Evolutionary conservation across 305 asterid genomes (phyloP), one percentile per base, ranked within the genome.

Genomic region (Ilex paraguariensis): DNA sequence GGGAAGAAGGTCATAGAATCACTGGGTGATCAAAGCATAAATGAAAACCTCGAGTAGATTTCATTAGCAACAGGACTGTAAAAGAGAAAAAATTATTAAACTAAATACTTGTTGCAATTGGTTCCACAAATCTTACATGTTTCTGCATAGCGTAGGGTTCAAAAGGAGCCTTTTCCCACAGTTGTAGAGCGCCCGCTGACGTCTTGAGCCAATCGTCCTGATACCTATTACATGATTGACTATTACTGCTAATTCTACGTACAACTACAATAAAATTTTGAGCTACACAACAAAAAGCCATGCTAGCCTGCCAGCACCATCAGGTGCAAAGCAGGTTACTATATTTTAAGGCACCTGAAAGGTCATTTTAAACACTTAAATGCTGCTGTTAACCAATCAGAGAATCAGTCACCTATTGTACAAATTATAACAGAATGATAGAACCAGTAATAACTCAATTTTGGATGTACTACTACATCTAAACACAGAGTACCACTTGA

Each of bases 181-280:
- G 62, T 66, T 88, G 91, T 56, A 94, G 81, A 71, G 95, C 88
- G 77, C 83, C 82, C 54, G 97, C 82, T 15, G 99, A 86, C 57
- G 94, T 85, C 81, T 94, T 94, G 49, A 94, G 98, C 98, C 99
- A 94, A 79, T 94, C 99, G 63, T 94, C 97, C 85, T 94, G 98
- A 82, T 94, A 94, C 86, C 98, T 94, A 62, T 72, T 53, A 61
- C 61, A 73, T 57, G 66, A 73, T 70, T 66, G 60, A 67, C 45
- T 56, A 66, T 66, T 62, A 44, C 68, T 72, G 49, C 67, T 64
- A 72, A 49, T 56, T 64, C 52, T 42, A 55, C 59, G 17, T 54
- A 49, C 14, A 49, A 0, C 9, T 36, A 8, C 42, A 36, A 8
- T 10, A 30, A 28, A 56, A 21, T 56, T 17, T 30, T 56, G 10